Base-by-base conservation (phyloP, 2,329 filamentous ascomycete genomes). In the Neonectria coccinea region DNA sequence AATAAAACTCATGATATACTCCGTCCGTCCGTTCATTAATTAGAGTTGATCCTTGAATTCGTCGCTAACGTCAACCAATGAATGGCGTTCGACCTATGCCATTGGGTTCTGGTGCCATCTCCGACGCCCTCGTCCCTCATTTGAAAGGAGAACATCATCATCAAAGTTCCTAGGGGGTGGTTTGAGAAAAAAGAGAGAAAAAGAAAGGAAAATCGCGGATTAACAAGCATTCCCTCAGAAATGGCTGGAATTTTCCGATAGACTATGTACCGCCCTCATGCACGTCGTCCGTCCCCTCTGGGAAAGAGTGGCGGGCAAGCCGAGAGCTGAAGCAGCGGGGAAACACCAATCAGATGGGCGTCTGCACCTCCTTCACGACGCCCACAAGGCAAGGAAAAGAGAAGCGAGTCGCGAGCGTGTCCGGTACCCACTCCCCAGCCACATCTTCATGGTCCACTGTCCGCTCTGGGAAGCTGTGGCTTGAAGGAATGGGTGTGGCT, bases 291-390 rank as follows among this genome's bases (percentile, higher is more conserved):
- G 22, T 71, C 71, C 66, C 59, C 52, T 62, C 41, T 61, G 36
- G 71, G 73, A 56, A 75, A 74, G 61, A 54, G 55, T 62, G 66
- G 65, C 73, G 73, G 73, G 51, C 67, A 69, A 47, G 63, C 73
- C 73, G 73, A 75, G 51, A 75, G 73, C 73, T 75, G 73, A 75
- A 66, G 56, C 12, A 56, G 20, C 47, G 57, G 41, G 33, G 22
- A 29, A 22, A 16, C 11, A 4, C 70, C 70, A 73, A 73, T 72
- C 44, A 65, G 11, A 29, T 36, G 36, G 18, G 27, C 18, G 20
- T 47, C 64, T 60, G 60, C 59, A 27, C 18, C 56, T n/a, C 54
- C 50, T 18, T 22, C 22, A 45, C 4, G 11, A 33, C 20, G 41
- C 60, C 31, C 42, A 53, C 31, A 18, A 47, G 36, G 53, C 53